Conservation (phyloP, 352 stramenopile species). For the Phytophthora vignae region DNA sequence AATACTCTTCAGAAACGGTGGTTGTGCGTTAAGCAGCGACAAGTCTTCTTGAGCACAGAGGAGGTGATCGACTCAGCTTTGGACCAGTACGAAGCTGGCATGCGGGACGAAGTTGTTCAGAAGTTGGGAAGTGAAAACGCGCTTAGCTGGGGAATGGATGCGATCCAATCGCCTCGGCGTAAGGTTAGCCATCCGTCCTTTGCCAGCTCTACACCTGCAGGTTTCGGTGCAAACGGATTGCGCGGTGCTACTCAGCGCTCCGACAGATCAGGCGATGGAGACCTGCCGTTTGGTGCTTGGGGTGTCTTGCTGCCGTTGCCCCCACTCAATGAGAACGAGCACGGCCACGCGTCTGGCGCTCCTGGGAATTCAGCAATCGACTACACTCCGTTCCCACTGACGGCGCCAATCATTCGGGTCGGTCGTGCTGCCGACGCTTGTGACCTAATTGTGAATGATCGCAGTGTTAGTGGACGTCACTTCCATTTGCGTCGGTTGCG, state of each 20-base stretch:
- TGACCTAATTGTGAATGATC: constrained; percentile 89
- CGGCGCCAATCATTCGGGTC: constrained; percentile 75
- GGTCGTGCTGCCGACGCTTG: constrained; percentile 76
- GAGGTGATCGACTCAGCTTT: constrained; percentile 74
- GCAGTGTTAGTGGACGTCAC: constrained; percentile 86
- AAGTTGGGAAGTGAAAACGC: constrained; percentile 85
- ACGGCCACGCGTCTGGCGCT: constrained; percentile 23
- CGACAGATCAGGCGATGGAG: constrained; percentile 24
- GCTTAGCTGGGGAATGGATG: constrained; percentile 83
- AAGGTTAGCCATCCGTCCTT: constrained; percentile 42
- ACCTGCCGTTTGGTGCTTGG: constrained; percentile 75
- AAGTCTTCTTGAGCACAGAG: constrained; percentile 75
- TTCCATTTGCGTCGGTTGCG: constrained; percentile 83
- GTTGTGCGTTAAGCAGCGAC: constrained; percentile 76
- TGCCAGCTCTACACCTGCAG: constrained; percentile 1
- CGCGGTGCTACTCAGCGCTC: constrained; percentile 14
- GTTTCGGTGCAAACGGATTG: constrained; percentile 17
- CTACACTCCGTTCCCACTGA: constrained; percentile 72
- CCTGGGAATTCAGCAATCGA: constrained; percentile 43
- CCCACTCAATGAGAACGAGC: constrained; percentile 75
- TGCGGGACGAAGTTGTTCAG: constrained; percentile 68
- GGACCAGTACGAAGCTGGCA: constrained; percentile 65
- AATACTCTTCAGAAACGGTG: constrained; percentile 67
- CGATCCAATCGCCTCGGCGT: constrained; percentile 79
- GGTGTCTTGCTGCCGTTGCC: constrained; percentile 75